These are phyloP conservation scores for Durotheca rogersii DNA, from an alignment of 495 filamentous ascomycete species.

Conservation along the genomic window DNA sequence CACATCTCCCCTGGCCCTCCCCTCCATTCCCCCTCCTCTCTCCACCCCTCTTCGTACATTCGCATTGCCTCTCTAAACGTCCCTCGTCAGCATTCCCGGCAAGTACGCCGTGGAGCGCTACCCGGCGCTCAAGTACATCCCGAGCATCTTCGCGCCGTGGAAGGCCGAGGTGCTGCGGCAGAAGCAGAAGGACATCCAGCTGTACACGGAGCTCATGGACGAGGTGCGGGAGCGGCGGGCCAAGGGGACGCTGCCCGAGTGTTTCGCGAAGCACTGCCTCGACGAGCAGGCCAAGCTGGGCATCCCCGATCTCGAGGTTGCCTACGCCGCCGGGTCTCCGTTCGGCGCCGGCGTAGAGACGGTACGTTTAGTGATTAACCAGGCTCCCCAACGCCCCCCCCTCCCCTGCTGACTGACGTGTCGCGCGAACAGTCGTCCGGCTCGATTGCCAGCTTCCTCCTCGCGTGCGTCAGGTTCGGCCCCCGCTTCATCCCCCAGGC, in stretches of 20 bases:
- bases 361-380: too few species aligned
- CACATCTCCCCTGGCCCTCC: too few species aligned
- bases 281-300: constrained; percentile 47
- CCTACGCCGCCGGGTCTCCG: constrained; percentile 57
- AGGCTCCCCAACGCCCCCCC: constrained; percentile 7
- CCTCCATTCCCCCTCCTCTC: too few species aligned
- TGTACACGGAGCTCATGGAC: constrained; percentile 54
- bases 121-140: constrained; percentile 55
- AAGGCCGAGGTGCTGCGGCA: constrained; percentile 55
- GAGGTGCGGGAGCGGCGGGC: constrained; percentile 48
- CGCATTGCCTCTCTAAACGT: neutral
- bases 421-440: constrained; percentile 42
- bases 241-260: constrained; percentile 43
- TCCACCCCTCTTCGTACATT: neutral
- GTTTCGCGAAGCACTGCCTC: constrained; percentile 53
- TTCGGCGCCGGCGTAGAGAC: constrained; percentile 70
- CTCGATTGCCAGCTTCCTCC: constrained; percentile 54
- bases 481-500: constrained; percentile 47
- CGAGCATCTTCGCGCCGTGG: constrained; percentile 57
- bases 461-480: constrained; percentile 56
- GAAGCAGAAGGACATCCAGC: constrained; percentile 50
- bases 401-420: too few species aligned
- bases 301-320: constrained; percentile 56
- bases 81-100: constrained; percentile 50
- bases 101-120: constrained; percentile 60